Evolutionary conservation across 169 alveolate genomes (phyloP).

Genomic region (Eimeria acervulina): DNA sequence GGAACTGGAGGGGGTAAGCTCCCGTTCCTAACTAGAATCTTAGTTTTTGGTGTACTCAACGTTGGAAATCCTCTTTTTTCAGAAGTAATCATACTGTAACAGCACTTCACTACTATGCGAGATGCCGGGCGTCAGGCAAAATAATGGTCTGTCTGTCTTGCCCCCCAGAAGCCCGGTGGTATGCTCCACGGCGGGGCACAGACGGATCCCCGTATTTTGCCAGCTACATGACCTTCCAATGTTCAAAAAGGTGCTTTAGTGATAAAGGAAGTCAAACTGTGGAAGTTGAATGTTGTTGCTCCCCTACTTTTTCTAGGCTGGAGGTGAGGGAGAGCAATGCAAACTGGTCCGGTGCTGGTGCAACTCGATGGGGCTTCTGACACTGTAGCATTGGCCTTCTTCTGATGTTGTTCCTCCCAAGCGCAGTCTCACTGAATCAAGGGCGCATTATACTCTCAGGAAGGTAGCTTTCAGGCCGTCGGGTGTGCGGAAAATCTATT

Average conservation of each 20-base stretch:
- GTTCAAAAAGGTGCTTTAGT: not conserved
- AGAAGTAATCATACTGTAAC: not conserved
- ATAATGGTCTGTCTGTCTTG: conserved; percentile 45
- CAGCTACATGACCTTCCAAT: not conserved
- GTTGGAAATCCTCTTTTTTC: not conserved
- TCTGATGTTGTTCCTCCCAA: not conserved
- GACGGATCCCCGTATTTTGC: not conserved
- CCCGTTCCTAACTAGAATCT: not conserved
- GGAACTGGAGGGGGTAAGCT: not conserved
- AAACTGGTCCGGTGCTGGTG: conserved; percentile 57
- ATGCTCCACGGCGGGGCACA: conserved; percentile 9
- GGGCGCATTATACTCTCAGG: not conserved
- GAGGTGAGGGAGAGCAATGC: conserved; percentile 42
- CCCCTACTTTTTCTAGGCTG: not conserved
- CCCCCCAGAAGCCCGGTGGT: conserved; percentile 21
- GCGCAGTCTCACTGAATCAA: not conserved
- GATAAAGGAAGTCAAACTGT: not conserved
- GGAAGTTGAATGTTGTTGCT: not conserved
- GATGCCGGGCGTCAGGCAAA: not conserved
- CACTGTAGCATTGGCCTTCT: not conserved
- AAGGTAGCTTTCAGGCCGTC: not conserved
- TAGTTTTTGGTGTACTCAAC: not conserved
- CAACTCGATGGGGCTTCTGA: conserved; percentile 19
- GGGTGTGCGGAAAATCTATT: not conserved
- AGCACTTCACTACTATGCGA: not conserved